A percentile compares a stretch with the other conserved stretches of the same genome.
Evolutionary conservation across 768 basidiomycete species (phyloP).

Genomic region (Rhodocollybia butyracea): DNA sequence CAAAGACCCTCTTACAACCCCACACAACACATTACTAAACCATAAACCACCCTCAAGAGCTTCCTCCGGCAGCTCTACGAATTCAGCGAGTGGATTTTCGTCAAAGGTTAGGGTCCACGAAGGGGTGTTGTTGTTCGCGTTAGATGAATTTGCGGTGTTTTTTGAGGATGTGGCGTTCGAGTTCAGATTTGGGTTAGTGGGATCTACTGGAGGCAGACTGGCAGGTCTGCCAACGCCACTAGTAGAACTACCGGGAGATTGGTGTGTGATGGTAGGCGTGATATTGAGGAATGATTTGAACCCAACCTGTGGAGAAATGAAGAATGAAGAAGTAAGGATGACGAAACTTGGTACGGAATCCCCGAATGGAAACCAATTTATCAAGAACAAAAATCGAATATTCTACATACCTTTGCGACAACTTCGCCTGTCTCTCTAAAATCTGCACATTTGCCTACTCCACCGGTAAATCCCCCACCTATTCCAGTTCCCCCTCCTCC

Average conservation of each 20-base stretch:
- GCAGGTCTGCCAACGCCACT: no score
- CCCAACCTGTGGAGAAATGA: constrained; percentile 64
- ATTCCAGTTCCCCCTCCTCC: no score
- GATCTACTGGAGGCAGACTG: no score
- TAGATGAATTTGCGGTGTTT: constrained; percentile 38
- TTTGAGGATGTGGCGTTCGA: no score
- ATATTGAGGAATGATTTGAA: constrained; percentile 98
- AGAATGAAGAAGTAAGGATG: background rate
- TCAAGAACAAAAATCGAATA: no score
- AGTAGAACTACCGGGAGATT: constrained; percentile 45
- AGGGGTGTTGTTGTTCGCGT: constrained; percentile 41
- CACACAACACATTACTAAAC: constrained; percentile 96
- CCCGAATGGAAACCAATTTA: no score
- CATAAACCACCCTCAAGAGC: constrained; percentile 89
- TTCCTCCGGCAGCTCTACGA: constrained; percentile 95
- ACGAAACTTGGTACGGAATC: no score
- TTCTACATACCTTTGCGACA: constrained; percentile 80
- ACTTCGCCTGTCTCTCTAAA: constrained; percentile 96
- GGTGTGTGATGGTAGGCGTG: constrained; percentile 77
- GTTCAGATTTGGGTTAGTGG: no score
- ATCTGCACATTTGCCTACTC: constrained; percentile 77
- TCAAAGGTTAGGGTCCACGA: constrained; percentile 85
- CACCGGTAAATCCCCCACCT: no score
- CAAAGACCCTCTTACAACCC: constrained; percentile 86
- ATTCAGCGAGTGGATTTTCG: constrained; percentile 95